A percentile compares a stretch with the other conserved stretches of the same genome.
Conservation (phyloP, 2,329 filamentous ascomycete species). For the Diaporthe amygdali region DNA sequence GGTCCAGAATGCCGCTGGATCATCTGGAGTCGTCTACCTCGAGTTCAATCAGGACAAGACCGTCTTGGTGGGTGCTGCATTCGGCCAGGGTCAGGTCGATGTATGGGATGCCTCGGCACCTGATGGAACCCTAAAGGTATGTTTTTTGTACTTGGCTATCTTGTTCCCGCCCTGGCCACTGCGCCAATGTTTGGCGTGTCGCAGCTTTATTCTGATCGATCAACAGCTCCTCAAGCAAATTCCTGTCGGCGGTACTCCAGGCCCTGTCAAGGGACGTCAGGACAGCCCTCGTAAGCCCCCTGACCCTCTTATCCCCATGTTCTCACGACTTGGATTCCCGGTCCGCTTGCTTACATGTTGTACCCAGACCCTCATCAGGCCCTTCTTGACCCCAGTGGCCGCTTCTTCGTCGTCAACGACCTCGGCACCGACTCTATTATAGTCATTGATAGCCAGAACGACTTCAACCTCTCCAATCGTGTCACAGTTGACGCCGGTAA, state of each 20-base stretch:
- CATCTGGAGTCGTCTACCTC: constrained; percentile 52
- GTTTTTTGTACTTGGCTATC: background rate
- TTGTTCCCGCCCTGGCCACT: background rate
- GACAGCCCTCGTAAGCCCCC: constrained; percentile 28
- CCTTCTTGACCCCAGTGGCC: constrained; percentile 52
- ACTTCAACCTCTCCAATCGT: constrained; percentile 42
- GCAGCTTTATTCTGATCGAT: background rate
- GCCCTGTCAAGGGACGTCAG: constrained; percentile 32
- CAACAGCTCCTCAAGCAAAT: constrained; percentile 26
- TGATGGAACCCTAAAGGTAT: constrained; percentile 16
- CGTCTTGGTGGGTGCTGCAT: constrained; percentile 41
- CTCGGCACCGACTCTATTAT: constrained; percentile 55
- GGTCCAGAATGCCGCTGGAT: constrained; percentile 39
- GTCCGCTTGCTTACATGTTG: background rate
- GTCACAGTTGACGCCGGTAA: constrained; percentile 42
- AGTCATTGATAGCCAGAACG: constrained; percentile 49
- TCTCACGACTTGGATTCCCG: background rate
- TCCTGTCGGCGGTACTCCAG: constrained; percentile 29
- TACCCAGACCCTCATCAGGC: constrained; percentile 49
- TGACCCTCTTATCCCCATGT: too few relatives aligned
- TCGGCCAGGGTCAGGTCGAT: constrained; percentile 18
- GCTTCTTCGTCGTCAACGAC: constrained; percentile 54
- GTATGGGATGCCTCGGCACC: constrained; percentile 22
- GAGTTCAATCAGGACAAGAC: constrained; percentile 50
- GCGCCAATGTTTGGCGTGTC: background rate